Conservation (phyloP, 441 rosid genomes). For the Pelargonium citronellum region DNA sequence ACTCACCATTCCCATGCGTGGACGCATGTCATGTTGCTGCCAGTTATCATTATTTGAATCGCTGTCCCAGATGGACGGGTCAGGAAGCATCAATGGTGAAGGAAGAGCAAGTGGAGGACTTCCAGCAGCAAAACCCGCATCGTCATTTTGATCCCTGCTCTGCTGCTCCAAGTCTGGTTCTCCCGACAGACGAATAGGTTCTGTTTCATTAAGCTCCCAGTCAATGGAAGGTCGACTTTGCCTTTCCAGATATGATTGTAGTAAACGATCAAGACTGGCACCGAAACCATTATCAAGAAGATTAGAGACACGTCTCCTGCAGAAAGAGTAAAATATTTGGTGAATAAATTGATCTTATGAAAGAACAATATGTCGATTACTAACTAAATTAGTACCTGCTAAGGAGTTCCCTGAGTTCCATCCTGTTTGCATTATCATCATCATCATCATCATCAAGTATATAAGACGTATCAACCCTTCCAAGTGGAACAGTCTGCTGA, state of each 20-base stretch:
- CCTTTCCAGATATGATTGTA: slow-evolving; percentile 82
- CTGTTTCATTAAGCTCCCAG: slow-evolving; percentile 57
- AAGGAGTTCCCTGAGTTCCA: slow-evolving; percentile 73
- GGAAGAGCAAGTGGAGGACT: slow-evolving; percentile 44
- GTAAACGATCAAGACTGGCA: slow-evolving; percentile 69
- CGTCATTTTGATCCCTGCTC: slow-evolving; percentile 40
- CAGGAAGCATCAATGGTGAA: slow-evolving; percentile 41
- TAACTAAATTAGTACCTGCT: slow-evolving; percentile 47
- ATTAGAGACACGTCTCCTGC: slow-evolving; percentile 88
- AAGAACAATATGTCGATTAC: not conserved
- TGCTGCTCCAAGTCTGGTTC: slow-evolving; percentile 56
- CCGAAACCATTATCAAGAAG: slow-evolving; percentile 86
- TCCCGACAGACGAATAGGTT: slow-evolving; percentile 31
- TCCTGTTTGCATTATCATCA: slow-evolving; percentile 42
- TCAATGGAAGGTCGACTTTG: slow-evolving; percentile 55
- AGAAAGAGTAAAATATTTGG: slow-evolving; percentile 21
- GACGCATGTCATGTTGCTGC: slow-evolving; percentile 59
- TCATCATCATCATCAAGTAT: slow-evolving; percentile 56
- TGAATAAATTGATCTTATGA: slow-evolving; percentile 13
- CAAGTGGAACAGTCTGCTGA: slow-evolving; percentile 36
- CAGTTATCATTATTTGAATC: slow-evolving; percentile 47
- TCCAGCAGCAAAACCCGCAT: slow-evolving; percentile 33
- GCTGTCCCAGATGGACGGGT: slow-evolving; percentile 58
- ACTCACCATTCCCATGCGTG: slow-evolving; percentile 65
- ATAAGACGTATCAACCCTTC: slow-evolving; percentile 46